Conservation (phyloP, 345 rosid genomes). For the Populus ilicifolia region DNA sequence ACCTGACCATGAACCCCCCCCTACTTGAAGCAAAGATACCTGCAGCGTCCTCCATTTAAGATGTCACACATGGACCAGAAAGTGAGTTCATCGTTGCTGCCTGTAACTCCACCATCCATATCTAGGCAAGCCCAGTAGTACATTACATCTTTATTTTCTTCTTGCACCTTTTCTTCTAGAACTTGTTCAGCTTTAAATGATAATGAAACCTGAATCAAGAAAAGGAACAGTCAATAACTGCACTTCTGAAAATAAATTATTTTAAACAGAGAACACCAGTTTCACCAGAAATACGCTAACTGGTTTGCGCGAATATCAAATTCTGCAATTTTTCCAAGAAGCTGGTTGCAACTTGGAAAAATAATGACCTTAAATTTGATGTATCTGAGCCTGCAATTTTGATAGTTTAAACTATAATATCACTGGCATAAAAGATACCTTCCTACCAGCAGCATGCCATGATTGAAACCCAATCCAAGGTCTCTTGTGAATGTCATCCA, state of each 20-base stretch:
- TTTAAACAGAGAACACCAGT: background rate
- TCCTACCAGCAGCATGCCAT: constrained; percentile 94
- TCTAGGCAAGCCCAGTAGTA: constrained; percentile 30
- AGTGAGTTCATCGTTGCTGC: constrained; percentile 13
- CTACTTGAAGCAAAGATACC: constrained; percentile 13
- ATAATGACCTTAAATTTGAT: background rate
- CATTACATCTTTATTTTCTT: constrained; percentile 25
- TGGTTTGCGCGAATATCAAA: background rate
- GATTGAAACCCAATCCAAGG: constrained; percentile 99
- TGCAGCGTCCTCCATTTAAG: constrained; percentile 33
- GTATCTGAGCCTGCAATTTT: background rate
- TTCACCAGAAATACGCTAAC: background rate
- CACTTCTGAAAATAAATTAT: background rate
- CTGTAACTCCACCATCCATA: constrained; percentile 18
- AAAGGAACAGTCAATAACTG: background rate
- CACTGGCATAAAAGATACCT: constrained; percentile 52
- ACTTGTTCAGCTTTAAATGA: constrained; percentile 23
- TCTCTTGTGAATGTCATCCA: constrained; percentile 84
- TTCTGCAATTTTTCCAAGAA: background rate
- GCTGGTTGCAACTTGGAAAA: background rate
- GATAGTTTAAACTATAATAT: background rate
- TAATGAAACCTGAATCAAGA: constrained; percentile 27
- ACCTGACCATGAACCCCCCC: background rate
- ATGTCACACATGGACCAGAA: constrained; percentile 37
- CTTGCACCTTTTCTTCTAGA: constrained; percentile 24